phyloP scores from a whole-genome alignment of 805 yeast genomes.

The Pichia gijzeniarum region DNA sequence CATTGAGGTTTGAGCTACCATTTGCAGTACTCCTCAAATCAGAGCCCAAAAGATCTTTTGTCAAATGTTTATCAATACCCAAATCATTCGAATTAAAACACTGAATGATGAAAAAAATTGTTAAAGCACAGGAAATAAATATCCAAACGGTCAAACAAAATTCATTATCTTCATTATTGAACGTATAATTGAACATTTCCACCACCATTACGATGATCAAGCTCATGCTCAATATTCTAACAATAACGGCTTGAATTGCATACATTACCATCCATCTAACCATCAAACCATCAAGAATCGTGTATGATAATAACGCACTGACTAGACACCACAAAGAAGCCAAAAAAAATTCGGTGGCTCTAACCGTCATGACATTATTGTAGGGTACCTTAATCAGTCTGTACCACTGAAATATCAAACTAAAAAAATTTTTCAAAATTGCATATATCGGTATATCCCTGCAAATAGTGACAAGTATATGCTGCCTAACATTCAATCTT shows the following conservation, averaged over 20 bases:
- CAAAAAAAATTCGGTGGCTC: conserved; percentile 71
- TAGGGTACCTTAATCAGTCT: conserved; percentile 17
- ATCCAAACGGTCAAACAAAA: conserved; percentile 89
- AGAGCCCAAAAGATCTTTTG: too few species aligned
- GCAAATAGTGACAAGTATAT: conserved; percentile 67
- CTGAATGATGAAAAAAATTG: conserved; percentile 75
- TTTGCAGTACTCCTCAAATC: neutral
- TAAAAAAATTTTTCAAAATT: conserved; percentile 24
- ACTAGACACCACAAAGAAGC: conserved; percentile 94
- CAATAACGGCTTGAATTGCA: conserved; percentile 79
- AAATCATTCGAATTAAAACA: conserved; percentile 80
- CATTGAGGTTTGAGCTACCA: neutral
- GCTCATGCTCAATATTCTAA: conserved; percentile 80
- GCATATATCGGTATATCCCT: conserved; percentile 60
- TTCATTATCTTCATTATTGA: conserved; percentile 54
- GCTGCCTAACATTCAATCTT: conserved; percentile 69
- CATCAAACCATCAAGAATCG: conserved; percentile 83
- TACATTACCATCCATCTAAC: conserved; percentile 92
- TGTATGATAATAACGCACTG: conserved; percentile 74
- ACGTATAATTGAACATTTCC: conserved; percentile 56
- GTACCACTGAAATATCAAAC: conserved; percentile 26
- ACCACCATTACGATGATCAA: conserved; percentile 65
- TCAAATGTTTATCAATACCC: conserved; percentile 32
- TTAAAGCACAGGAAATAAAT: conserved; percentile 75
- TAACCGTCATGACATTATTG: conserved; percentile 42